phyloP scores from a whole-genome alignment of 1,139 yeast species.

The Magnusiomyces suaveolens region DNA sequence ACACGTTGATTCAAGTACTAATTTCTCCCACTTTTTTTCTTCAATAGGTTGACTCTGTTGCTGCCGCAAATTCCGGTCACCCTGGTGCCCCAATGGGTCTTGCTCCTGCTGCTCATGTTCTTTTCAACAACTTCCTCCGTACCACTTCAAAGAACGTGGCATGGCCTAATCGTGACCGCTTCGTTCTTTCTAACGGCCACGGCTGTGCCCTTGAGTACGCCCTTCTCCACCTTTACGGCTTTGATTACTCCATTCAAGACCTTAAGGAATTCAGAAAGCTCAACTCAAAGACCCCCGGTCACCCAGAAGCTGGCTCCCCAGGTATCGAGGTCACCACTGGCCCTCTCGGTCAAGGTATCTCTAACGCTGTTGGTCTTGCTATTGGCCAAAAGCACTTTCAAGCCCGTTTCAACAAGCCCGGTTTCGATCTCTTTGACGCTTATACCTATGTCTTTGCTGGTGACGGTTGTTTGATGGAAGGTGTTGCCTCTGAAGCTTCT shows the following conservation, averaged over 20 bases:
- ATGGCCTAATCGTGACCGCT: slow-evolving; percentile 94
- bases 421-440: slow-evolving; percentile 53
- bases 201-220: slow-evolving; percentile 89
- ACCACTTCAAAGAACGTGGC: slow-evolving; percentile 85
- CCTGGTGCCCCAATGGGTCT: slow-evolving; percentile 98
- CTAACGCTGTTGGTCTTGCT: slow-evolving; percentile 95
- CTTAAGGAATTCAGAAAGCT: slow-evolving; percentile 86
- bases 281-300: slow-evolving; percentile 91
- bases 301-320: slow-evolving; percentile 74
- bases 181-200: slow-evolving; percentile 93
- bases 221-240: slow-evolving; percentile 78
- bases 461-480: slow-evolving; percentile 99
- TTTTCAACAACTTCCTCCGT: slow-evolving; percentile 65
- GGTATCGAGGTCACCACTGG: slow-evolving; percentile 98
- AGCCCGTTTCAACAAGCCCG: slow-evolving; percentile 90
- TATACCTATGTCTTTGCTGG: slow-evolving; percentile 79
- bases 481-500: slow-evolving; percentile 89
- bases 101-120: slow-evolving; percentile 76
- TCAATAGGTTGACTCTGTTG: slow-evolving; percentile 62
- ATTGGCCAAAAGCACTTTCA: slow-evolving; percentile 89
- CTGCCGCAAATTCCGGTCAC: slow-evolving; percentile 92
- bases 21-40: not conserved
- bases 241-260: slow-evolving; percentile 73
- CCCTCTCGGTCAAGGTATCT: slow-evolving; percentile 97
- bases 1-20: no score